Percentiles rank a stretch among this genome's conserved stretches.
Conservation (phyloP, 2,329 filamentous ascomycete species). For the Cordyceps fumosorosea region DNA sequence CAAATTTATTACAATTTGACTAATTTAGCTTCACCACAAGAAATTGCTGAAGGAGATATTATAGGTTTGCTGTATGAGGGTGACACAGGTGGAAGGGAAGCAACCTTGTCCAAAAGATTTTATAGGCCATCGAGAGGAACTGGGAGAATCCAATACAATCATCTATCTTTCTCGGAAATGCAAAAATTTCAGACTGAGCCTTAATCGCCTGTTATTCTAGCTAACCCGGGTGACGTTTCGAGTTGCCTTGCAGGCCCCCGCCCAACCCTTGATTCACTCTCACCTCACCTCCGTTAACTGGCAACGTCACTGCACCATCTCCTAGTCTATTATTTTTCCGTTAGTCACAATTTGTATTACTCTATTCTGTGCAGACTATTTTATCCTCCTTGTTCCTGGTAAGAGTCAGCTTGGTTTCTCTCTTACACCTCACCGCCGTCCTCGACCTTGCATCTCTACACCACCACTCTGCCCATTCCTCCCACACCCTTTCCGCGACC, state of each 20-base stretch:
- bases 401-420: neutral
- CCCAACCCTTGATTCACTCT: neutral
- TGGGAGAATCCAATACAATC: neutral
- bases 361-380: neutral
- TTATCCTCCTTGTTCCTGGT: neutral
- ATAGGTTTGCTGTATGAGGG: neutral
- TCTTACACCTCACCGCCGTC: neutral
- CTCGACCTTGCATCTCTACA: neutral
- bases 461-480: neutral
- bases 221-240: neutral
- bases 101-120: neutral
- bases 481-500: neutral
- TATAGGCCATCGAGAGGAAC: neutral
- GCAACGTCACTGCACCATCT: neutral
- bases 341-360: neutral
- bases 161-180: neutral
- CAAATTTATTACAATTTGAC: neutral
- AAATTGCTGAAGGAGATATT: neutral
- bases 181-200: neutral
- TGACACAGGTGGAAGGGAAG: neutral
- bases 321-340: neutral
- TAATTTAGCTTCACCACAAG: neutral
- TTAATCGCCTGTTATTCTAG: neutral
- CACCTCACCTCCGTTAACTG: neutral
- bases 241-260: neutral